Conservation (phyloP, 805 yeast species). For the Teunomyces aglyptinius region DNA sequence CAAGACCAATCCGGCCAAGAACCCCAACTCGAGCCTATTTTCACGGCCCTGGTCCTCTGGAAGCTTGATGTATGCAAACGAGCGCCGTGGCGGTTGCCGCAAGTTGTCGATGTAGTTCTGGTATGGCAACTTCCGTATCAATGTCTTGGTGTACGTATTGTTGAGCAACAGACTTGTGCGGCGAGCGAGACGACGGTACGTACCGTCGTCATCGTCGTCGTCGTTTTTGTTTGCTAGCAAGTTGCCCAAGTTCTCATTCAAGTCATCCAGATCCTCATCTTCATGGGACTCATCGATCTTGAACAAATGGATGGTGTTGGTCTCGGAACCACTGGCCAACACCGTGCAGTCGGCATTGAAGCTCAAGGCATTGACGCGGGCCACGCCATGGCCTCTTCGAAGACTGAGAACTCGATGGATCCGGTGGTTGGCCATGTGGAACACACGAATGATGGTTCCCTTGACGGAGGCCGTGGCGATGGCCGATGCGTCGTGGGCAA, state of each 20-base stretch:
- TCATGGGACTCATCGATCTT: constrained; percentile 12
- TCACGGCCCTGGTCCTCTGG: constrained; percentile 24
- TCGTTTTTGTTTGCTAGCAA: constrained; percentile 19
- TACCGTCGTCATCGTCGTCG: background rate
- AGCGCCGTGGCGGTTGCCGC: constrained; percentile 42
- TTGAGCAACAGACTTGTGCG: constrained; percentile 17
- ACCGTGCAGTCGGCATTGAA: constrained; percentile 33
- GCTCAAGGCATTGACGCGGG: constrained; percentile 31
- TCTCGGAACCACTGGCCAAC: constrained; percentile 41
- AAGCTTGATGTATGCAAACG: constrained; percentile 40
- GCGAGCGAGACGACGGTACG: no score
- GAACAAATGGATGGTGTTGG: constrained; percentile 43
- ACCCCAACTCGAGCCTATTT: constrained; percentile 37
- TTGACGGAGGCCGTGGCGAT: constrained; percentile 43
- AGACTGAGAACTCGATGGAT: constrained; percentile 32
- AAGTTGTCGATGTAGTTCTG: constrained; percentile 39
- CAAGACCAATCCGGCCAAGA: constrained; percentile 30
- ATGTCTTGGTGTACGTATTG: constrained; percentile 35
- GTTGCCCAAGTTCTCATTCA: constrained; percentile 43
- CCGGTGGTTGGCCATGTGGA: constrained; percentile 11
- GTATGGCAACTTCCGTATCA: constrained; percentile 40
- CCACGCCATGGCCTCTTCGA: constrained; percentile 41
- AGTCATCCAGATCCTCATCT: constrained; percentile 15
- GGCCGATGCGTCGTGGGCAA: constrained; percentile 23
- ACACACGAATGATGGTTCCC: constrained; percentile 42